Evolutionary conservation across 2,329 filamentous ascomycete genomes (phyloP).

Genomic region (Nothophoma quercina): DNA sequence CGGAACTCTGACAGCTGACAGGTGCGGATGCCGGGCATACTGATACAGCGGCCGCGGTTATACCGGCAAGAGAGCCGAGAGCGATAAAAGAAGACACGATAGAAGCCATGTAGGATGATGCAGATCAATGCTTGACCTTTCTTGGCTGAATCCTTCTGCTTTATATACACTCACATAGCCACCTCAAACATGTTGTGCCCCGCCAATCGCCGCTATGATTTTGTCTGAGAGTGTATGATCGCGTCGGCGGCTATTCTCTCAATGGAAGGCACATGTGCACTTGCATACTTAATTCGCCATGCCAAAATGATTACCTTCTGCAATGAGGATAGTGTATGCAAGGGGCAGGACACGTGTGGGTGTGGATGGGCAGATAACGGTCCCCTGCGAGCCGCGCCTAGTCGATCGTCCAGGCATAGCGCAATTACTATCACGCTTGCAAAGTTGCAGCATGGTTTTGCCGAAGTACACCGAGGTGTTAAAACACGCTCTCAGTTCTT

Average conservation of each 20-base stretch:
- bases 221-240: not conserved
- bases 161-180: not conserved
- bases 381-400: not conserved
- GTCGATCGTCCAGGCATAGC: conserved; percentile 4
- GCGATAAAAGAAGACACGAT: not conserved
- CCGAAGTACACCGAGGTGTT: not conserved
- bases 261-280: not conserved
- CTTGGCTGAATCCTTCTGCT: not conserved
- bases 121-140: conserved; percentile 2
- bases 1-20: conserved; percentile 5
- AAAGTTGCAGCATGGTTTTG: not conserved
- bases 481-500: not conserved
- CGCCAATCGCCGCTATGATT: not conserved
- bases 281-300: not conserved
- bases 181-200: not conserved
- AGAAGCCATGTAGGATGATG: not conserved
- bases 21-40: conserved; percentile 7
- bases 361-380: conserved; percentile 3
- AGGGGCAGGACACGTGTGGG: not conserved
- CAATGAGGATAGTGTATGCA: not conserved
- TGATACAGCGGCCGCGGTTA: not conserved
- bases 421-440: not conserved
- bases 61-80: conserved; percentile 1
- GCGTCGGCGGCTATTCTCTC: conserved; percentile 1
- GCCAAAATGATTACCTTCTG: not conserved